Conservation (phyloP, 495 filamentous ascomycete genomes). For the Cryomyces antarcticus region DNA sequence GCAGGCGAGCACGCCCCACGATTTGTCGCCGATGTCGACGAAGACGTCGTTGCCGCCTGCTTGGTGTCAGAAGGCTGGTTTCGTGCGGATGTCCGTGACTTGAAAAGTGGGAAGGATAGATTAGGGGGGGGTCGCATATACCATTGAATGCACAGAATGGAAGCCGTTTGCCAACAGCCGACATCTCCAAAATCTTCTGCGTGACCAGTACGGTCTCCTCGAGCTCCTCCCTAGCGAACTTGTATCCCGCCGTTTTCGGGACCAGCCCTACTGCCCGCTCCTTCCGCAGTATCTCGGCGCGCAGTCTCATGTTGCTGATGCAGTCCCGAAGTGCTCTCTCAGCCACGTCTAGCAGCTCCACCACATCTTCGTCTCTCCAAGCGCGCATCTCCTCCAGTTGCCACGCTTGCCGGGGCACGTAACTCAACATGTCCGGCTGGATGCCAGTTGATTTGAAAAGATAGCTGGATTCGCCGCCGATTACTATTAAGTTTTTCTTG, state of each 20-base stretch:
- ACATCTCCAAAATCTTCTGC: conserved; percentile 78
- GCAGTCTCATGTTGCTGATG: conserved; percentile 50
- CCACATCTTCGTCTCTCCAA: conserved; percentile 69
- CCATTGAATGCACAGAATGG: conserved; percentile 98
- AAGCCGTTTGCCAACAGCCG: conserved; percentile 41
- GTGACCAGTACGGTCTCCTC: conserved; percentile 92
- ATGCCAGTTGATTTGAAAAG: conserved; percentile 50
- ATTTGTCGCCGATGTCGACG: conserved; percentile 97
- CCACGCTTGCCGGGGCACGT: conserved; percentile 55
- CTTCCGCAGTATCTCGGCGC: conserved; percentile 66
- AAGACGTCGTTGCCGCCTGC: conserved; percentile 81
- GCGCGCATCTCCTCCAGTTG: conserved; percentile 64
- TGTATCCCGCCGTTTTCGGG: conserved; percentile 27
- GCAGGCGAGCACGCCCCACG: conserved; percentile 77
- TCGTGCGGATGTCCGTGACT: no score
- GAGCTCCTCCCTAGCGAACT: conserved; percentile 68
- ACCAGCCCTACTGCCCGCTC: conserved; percentile 87
- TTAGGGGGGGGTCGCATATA: conserved; percentile 7
- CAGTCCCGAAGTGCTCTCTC: conserved; percentile 67
- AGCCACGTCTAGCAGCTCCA: conserved; percentile 62
- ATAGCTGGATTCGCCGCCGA: conserved; percentile 76
- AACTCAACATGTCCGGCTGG: conserved; percentile 30
- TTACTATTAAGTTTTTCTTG: conserved; percentile 61
- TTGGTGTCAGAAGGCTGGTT: not conserved
- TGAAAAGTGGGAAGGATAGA: no score